phyloP scores from a whole-genome alignment of 2,329 filamentous ascomycete species.

The Blastomyces percursus region DNA sequence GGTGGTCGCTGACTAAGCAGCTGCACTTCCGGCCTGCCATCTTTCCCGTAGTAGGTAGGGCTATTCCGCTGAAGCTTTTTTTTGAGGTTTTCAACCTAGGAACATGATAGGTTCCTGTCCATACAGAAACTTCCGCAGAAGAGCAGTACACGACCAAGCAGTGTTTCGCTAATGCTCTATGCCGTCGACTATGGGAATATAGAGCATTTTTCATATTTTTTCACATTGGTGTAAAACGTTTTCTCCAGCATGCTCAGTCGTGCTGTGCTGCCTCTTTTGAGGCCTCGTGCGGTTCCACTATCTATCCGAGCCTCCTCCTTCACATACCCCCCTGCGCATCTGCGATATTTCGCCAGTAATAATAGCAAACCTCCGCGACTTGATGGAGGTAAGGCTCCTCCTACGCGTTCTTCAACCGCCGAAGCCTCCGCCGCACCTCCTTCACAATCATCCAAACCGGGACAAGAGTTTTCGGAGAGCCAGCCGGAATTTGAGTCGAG shows the following conservation, averaged over 20 bases:
- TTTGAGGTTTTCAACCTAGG: background rate
- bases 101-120: background rate
- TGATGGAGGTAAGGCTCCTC: constrained; percentile 16
- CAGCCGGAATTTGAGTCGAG: constrained; percentile 31
- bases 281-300: constrained; percentile 30
- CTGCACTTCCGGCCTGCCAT: background rate
- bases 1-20: background rate
- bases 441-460: constrained; percentile 7
- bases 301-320: constrained; percentile 27
- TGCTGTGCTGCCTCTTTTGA: constrained; percentile 35
- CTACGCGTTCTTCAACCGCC: constrained; percentile 9
- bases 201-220: constrained; percentile 9
- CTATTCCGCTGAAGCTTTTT: background rate
- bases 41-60: background rate
- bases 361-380: constrained; percentile 25
- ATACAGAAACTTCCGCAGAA: background rate
- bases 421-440: constrained; percentile 6
- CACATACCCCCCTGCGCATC: constrained; percentile 19
- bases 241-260: constrained; percentile 34
- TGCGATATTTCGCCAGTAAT: constrained; percentile 31
- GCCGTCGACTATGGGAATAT: constrained; percentile 16
- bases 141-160: background rate
- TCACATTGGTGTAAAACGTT: constrained; percentile 13
- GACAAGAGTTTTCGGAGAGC: constrained; percentile 24
- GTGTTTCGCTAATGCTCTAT: constrained; percentile 1